Conservation (phyloP, 495 filamentous ascomycete species). For the Tuber microsphaerosporum region DNA sequence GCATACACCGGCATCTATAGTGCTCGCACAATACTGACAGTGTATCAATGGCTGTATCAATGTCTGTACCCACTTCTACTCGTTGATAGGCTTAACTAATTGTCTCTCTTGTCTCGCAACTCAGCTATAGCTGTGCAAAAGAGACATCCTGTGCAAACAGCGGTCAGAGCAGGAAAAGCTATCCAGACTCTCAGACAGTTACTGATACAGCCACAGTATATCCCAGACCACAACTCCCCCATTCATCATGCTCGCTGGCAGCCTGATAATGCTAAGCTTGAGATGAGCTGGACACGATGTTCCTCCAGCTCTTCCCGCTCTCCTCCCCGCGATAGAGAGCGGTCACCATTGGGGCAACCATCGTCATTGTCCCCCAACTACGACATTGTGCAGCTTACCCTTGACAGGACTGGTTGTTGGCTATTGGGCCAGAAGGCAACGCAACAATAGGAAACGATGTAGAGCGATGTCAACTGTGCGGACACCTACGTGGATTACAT, state of each 20-base stretch:
- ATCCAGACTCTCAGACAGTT: neutral
- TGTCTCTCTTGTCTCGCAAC: neutral
- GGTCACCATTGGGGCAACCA: neutral
- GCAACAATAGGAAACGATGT: neutral
- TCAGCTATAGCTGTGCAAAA: neutral
- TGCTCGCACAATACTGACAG: neutral
- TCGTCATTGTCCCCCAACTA: neutral
- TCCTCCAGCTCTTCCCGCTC: neutral
- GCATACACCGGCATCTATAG: neutral
- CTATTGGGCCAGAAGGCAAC: neutral
- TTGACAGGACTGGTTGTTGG: neutral
- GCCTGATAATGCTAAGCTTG: neutral
- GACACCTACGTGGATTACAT: slow-evolving; percentile 1
- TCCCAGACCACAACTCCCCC: neutral
- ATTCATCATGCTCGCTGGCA: neutral
- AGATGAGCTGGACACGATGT: slow-evolving; percentile 3
- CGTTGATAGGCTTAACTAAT: neutral
- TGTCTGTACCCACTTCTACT: neutral
- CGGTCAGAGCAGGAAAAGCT: neutral
- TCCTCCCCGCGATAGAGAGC: neutral
- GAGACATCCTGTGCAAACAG: neutral
- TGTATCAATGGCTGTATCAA: neutral
- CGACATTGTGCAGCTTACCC: neutral
- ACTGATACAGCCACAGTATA: neutral
- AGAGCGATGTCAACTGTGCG: neutral